These are phyloP conservation scores for Chalciporus piperatus DNA, from an alignment of 768 basidiomycete species.

Conservation along the genomic window DNA sequence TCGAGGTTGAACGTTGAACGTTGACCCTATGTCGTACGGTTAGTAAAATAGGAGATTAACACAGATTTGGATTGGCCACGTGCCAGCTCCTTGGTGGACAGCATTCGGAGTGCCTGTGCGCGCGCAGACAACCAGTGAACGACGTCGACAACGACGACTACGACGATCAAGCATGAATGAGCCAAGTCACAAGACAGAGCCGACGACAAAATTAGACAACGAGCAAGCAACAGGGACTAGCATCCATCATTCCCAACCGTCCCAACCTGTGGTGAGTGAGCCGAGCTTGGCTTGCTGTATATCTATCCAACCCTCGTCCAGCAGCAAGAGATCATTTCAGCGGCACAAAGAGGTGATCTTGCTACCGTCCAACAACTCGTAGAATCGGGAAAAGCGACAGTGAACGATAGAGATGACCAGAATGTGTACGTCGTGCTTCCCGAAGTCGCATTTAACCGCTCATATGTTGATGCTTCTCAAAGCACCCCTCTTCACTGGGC, in stretches of 20 bases:
- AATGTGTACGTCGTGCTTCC: slow-evolving; percentile 52
- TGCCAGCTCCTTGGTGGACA: no score
- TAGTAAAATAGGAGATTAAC: no score
- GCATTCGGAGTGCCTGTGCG: no score
- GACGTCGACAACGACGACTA: slow-evolving; percentile 15
- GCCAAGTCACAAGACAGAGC: slow-evolving; percentile 24
- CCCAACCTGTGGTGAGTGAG: slow-evolving; percentile 21
- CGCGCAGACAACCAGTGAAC: no score
- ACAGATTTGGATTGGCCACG: slow-evolving; percentile 12
- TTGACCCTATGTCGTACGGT: no score
- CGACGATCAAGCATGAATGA: slow-evolving; percentile 31
- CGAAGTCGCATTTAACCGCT: background rate
- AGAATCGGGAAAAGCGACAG: slow-evolving; percentile 65
- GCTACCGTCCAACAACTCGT: slow-evolving; percentile 60
- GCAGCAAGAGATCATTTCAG: slow-evolving; percentile 74
- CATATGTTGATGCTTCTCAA: slow-evolving; percentile 7
- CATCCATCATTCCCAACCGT: slow-evolving; percentile 21
- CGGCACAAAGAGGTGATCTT: slow-evolving; percentile 87
- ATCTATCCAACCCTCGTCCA: background rate
- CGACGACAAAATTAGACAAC: slow-evolving; percentile 26
- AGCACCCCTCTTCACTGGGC: slow-evolving; percentile 95
- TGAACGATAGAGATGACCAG: slow-evolving; percentile 80
- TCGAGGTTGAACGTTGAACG: no score
- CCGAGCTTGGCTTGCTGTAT: background rate
- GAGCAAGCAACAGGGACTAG: slow-evolving; percentile 30